Evolutionary conservation across 495 filamentous ascomycete genomes (phyloP).

Genomic region (Talaromyces adpressus): DNA sequence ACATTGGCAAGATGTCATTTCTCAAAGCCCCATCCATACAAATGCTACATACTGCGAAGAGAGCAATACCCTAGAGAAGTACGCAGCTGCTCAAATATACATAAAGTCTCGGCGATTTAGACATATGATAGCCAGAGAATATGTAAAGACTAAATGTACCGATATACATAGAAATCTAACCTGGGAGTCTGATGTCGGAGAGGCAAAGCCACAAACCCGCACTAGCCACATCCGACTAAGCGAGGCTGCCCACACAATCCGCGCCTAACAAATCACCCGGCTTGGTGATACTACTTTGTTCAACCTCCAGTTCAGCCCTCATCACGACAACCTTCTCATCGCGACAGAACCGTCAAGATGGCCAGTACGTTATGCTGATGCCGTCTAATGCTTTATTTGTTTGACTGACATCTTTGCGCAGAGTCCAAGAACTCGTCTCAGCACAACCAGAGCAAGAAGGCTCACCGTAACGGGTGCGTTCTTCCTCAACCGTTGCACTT

Average conservation of each 20-base stretch:
- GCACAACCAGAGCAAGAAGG: conserved; percentile 95
- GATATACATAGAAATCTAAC: background rate
- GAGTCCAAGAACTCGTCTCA: conserved; percentile 99
- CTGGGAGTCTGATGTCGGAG: background rate
- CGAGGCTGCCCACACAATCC: conserved; percentile 7
- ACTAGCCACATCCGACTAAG: conserved; percentile 9
- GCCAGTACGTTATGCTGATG: conserved; percentile 36
- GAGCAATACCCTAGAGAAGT: too few relatives aligned
- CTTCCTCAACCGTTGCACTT: conserved; percentile 7
- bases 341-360: conserved; percentile 46
- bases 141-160: too few relatives aligned
- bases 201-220: background rate
- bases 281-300: background rate
- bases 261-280: conserved; percentile 2
- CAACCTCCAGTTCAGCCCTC: conserved; percentile 6
- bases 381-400: background rate
- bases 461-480: conserved; percentile 92
- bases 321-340: conserved; percentile 25
- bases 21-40: too few relatives aligned
- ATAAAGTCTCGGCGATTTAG: too few relatives aligned
- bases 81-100: too few relatives aligned
- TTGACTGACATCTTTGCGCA: conserved; percentile 27
- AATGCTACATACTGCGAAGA: too few relatives aligned
- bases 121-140: too few relatives aligned
- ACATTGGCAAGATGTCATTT: too few relatives aligned